These are phyloP conservation scores for Jamesozyma piceae DNA, from an alignment of 805 yeast genomes.

Conservation along the genomic window DNA sequence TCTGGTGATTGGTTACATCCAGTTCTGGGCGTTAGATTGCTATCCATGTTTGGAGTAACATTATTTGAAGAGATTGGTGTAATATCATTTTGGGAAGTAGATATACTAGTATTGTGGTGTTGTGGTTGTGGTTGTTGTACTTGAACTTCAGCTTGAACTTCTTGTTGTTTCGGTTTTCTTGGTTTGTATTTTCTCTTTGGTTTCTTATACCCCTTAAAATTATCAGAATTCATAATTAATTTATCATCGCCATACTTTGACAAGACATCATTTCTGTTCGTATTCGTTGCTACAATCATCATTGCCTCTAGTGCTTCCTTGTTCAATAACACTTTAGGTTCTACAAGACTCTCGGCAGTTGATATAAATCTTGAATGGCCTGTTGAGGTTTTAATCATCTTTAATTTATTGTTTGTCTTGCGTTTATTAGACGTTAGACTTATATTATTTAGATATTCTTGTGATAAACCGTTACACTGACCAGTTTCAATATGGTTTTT, in stretches of 20 bases:
- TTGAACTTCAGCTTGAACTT: no score
- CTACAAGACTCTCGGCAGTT: constrained; percentile 27
- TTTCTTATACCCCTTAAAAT: constrained; percentile 16
- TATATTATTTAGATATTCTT: constrained; percentile 24
- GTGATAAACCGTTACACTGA: constrained; percentile 46
- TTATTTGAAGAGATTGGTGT: background rate
- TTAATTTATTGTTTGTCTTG: constrained; percentile 21
- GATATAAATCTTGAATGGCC: constrained; percentile 31
- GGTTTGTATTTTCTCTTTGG: constrained; percentile 13
- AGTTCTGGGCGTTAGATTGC: background rate
- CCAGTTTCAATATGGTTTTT: constrained; percentile 75
- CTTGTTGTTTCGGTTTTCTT: constrained; percentile 18
- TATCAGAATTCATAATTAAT: constrained; percentile 23
- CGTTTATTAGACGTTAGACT: constrained; percentile 21
- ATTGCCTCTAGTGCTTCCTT: constrained; percentile 30
- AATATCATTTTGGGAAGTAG: background rate
- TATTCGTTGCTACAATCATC: constrained; percentile 26
- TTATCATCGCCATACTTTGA: constrained; percentile 23
- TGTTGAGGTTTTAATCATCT: constrained; percentile 22
- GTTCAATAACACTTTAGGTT: constrained; percentile 27
- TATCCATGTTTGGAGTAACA: background rate
- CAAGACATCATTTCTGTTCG: constrained; percentile 17
- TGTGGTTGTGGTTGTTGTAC: constrained; percentile 19
- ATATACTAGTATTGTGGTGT: constrained; percentile 12
- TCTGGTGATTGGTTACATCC: background rate